Evolutionary conservation across 352 stramenopile genomes (phyloP).

Genomic region (Thalassiosira hispida): DNA sequence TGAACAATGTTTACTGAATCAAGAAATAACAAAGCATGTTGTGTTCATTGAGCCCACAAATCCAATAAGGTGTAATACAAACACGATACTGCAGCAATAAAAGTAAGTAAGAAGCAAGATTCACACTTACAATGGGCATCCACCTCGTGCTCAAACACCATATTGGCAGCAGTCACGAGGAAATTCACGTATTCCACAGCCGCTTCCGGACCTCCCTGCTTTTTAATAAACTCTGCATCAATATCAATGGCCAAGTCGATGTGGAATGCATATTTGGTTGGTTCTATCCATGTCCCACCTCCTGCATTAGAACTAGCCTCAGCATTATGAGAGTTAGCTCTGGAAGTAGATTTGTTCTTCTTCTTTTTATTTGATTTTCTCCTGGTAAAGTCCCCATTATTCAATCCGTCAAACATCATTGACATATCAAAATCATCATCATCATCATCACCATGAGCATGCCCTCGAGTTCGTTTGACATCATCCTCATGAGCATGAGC

Average conservation of each 20-base stretch:
- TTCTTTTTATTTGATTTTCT: too few relatives aligned
- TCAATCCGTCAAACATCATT: too few relatives aligned
- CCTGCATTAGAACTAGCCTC: background rate
- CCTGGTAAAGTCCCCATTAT: too few relatives aligned
- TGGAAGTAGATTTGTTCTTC: too few relatives aligned
- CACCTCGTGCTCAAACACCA: conserved; percentile 47
- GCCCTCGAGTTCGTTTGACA: background rate
- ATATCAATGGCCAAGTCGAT: conserved; percentile 40
- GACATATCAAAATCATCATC: background rate
- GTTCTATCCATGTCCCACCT: conserved; percentile 22
- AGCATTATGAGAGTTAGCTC: background rate
- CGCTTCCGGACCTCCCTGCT: conserved; percentile 13
- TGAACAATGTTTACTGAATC: conserved; percentile 42
- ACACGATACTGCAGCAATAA: too few relatives aligned
- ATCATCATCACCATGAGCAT: background rate
- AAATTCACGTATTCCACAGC: conserved; percentile 54
- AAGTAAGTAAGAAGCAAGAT: too few relatives aligned
- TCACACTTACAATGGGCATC: conserved; percentile 47
- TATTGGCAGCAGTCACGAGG: conserved; percentile 33
- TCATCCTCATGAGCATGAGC: conserved; percentile 1
- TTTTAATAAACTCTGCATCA: conserved; percentile 37
- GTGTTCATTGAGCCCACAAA: background rate
- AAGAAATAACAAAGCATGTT: background rate
- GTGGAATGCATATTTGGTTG: conserved; percentile 38
- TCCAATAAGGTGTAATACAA: background rate